phyloP scores from a whole-genome alignment of 257 asterid genomes.

The Verbascum thapsus region DNA sequence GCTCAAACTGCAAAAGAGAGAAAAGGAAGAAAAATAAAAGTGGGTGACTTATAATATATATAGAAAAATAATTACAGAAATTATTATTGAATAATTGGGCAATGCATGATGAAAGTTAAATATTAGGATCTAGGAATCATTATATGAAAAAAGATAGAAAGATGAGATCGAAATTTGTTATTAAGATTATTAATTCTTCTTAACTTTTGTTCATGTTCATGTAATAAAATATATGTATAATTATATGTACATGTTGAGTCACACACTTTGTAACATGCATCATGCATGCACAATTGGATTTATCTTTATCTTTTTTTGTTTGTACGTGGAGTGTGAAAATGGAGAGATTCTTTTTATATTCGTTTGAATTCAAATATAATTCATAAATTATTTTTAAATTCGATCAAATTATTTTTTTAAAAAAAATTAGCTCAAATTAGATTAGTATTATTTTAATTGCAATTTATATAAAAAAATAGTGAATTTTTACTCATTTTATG shows the following conservation, averaged over 20 bases:
- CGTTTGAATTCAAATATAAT: too few species aligned
- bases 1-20: constrained; percentile 32
- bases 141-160: constrained; percentile 8
- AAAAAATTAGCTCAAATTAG: too few species aligned
- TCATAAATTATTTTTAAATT: too few species aligned
- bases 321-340: constrained; percentile 1
- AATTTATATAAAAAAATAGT: too few species aligned
- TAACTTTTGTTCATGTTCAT: constrained; percentile 20
- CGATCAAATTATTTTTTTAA: too few species aligned
- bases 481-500: too few species aligned
- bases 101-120: constrained; percentile 37
- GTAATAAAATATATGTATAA: constrained; percentile 11
- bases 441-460: too few species aligned
- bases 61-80: background rate
- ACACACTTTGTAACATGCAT: constrained; percentile 25
- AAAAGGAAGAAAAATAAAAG: constrained; percentile 32
- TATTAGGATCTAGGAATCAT: constrained; percentile 19
- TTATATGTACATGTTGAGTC: background rate
- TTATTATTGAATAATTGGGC: constrained; percentile 3
- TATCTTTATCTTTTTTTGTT: constrained; percentile 14
- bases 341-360: too few species aligned
- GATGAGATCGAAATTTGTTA: constrained; percentile 7
- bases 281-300: constrained; percentile 26
- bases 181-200: background rate
- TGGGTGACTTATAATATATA: background rate